Base-by-base conservation (phyloP, 257 asterid species). In the Solanum sejunctum region DNA sequence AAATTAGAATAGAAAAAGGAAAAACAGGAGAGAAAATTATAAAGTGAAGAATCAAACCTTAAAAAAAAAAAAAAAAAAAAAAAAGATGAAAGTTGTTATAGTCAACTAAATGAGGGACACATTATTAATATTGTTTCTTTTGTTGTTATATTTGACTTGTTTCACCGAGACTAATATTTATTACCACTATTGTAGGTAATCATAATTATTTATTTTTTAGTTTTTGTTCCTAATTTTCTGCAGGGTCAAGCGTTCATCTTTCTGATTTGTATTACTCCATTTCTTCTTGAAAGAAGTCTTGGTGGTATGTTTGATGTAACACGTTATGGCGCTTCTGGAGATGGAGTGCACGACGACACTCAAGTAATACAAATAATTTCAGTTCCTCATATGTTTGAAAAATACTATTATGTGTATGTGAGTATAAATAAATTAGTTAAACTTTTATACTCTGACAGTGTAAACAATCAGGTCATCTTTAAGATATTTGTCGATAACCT, bases 291-390 rank as follows among this genome's bases (percentile, higher is more conserved):
- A 4, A 63, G 36, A 56, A 69, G 83, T 80, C 26, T 28, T 41
- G 88, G 85, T 55, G 79, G 66, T 70, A 32, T 11, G 32, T 82
- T 71, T 83, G 55, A 72, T 73, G 86, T 86, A 39, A 61, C 70
- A 21, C 12, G 49, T 26, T 86, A 72, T 82, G 88, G 85, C 36
- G 88, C 84, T 8, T 21, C 41, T 82, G 88, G 88, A 72, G 86
- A 86, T 60, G 88, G 88, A 71, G 16, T 28, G 11, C 88, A 72
- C 49, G 88, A 86, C 39, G 88, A 86, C 56, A 32, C 86, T 55
- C 28, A 82, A 16, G 88, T 86, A 82, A 73, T 17, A 12, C 43
- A 73, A 45, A 73, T 73, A 21, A 7, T 49, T 43, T 43, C 18
- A 12, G 43, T 20, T 71, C 11, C 56, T 71, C 54, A 20, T 43